Conservation (phyloP, 352 stramenopile species). For the Paralagenidium karlingii region DNA sequence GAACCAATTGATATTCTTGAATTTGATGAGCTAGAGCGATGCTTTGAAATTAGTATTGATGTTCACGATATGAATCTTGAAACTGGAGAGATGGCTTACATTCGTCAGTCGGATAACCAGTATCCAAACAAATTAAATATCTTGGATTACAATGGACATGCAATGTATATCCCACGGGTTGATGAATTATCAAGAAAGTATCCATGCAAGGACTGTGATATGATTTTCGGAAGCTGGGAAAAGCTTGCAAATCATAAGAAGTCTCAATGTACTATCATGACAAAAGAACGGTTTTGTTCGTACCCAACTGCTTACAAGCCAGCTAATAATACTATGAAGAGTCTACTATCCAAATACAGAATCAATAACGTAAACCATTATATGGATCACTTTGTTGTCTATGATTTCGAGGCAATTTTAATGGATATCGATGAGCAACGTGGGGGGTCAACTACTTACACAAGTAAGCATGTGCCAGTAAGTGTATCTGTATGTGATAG, state of each 20-base stretch:
- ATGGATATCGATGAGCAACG: slow-evolving; percentile 2
- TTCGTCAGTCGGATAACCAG: not conserved
- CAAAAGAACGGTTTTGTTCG: not conserved
- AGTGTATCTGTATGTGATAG: slow-evolving; percentile 6
- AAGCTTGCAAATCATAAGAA: no score
- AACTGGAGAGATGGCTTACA: not conserved
- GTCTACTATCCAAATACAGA: slow-evolving; percentile 5
- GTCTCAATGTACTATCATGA: no score
- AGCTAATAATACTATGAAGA: slow-evolving; percentile 4
- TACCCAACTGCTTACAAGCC: slow-evolving; percentile 6
- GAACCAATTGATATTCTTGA: slow-evolving; percentile 7
- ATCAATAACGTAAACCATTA: slow-evolving; percentile 10
- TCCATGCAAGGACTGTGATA: no score
- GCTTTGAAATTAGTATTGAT: slow-evolving; percentile 5
- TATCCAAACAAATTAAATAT: slow-evolving; percentile 1
- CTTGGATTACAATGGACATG: no score
- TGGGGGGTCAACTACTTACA: slow-evolving; percentile 2
- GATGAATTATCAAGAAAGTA: no score
- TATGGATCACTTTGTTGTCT: slow-evolving; percentile 7
- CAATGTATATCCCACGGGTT: no score
- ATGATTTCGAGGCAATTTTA: slow-evolving; percentile 1
- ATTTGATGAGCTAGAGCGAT: slow-evolving; percentile 6
- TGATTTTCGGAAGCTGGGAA: no score
- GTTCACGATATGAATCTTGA: slow-evolving; percentile 1
- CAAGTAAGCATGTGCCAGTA: slow-evolving; percentile 1